Conservation (phyloP, 192 early-diverging fungal species). For the Spinellus fusiger region DNA sequence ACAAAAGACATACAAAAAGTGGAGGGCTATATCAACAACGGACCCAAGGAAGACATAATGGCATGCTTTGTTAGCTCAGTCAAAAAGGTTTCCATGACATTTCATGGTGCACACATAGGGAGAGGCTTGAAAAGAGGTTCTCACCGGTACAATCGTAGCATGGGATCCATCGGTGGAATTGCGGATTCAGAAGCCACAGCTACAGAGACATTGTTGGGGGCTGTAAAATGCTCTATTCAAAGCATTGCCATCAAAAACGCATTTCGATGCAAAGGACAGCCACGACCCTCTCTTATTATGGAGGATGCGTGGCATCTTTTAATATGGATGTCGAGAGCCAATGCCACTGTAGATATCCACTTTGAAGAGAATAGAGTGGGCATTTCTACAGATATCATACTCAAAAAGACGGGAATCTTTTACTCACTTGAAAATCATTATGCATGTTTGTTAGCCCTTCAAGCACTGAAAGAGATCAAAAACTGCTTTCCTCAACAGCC, state of each 20-base stretch:
- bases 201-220: neutral
- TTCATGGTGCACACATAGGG: conserved; percentile 9
- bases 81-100: conserved; percentile 12
- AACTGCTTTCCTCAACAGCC: neutral
- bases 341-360: neutral
- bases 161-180: neutral
- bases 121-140: neutral
- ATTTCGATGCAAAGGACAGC: neutral
- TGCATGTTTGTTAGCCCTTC: neutral
- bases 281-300: too few species aligned
- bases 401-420: conserved; percentile 14
- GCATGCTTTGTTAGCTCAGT: neutral
- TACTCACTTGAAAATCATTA: conserved; percentile 22
- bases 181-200: neutral
- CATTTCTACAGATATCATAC: neutral
- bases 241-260: neutral
- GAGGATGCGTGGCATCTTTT: neutral
- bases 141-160: neutral
- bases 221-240: neutral
- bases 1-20: neutral
- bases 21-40: conserved; percentile 26
- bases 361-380: neutral
- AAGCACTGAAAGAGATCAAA: neutral
- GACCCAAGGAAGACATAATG: conserved; percentile 18
- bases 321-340: neutral